Conservation (phyloP, 345 rosid genomes). For the Eucalyptus pauciflora region DNA sequence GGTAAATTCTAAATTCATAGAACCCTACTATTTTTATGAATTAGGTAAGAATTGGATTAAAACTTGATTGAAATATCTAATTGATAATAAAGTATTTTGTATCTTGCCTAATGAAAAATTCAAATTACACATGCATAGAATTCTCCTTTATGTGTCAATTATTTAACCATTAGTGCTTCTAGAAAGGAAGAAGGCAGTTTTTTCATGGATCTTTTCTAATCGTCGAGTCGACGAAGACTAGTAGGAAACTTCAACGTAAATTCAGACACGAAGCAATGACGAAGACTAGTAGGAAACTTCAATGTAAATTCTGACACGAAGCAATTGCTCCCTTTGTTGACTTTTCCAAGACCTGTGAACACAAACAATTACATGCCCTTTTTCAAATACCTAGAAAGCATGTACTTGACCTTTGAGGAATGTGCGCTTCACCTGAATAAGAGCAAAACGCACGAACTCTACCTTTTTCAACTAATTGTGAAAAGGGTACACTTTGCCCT, state of each 20-base stretch:
- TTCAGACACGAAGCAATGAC: too few relatives aligned
- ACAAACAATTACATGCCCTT: background rate
- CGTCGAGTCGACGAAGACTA: too few relatives aligned
- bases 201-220: too few relatives aligned
- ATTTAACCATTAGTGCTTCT: background rate
- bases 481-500: too few relatives aligned
- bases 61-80: background rate
- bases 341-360: too few relatives aligned
- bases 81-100: background rate
- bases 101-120: background rate
- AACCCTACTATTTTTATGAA: background rate
- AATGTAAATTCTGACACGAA: too few relatives aligned
- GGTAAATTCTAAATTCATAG: background rate
- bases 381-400: background rate
- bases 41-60: background rate
- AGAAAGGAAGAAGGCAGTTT: background rate
- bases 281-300: too few relatives aligned
- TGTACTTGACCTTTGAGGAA: too few relatives aligned
- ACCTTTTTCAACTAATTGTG: too few relatives aligned
- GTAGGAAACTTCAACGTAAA: too few relatives aligned
- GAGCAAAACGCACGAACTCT: background rate
- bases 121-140: fast-evolving
- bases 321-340: background rate
- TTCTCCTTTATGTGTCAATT: background rate
- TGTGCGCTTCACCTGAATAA: background rate